Evolutionary conservation across 345 rosid genomes (phyloP).

Genomic region (Linum lewisii): DNA sequence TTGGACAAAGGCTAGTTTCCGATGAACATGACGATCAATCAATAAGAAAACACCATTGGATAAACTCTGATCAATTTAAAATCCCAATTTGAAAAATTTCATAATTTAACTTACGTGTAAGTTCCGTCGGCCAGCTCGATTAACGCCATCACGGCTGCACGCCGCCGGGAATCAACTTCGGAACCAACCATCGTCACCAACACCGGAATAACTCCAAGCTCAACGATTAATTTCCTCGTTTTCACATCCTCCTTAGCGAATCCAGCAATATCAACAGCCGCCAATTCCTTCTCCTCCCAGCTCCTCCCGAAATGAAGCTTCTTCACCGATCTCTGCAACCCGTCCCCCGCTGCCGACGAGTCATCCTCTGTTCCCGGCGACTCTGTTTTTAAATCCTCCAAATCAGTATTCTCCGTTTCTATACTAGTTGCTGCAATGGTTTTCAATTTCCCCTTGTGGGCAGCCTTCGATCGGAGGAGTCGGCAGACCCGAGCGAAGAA

Average conservation of each 20-base stretch:
- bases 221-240: slow-evolving; percentile 58
- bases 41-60: neutral
- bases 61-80: neutral
- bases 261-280: slow-evolving; percentile 52
- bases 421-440: neutral
- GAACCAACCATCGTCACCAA: slow-evolving; percentile 64
- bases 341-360: slow-evolving; percentile 15
- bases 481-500: slow-evolving; percentile 52
- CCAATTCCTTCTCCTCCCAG: slow-evolving; percentile 61
- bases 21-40: neutral
- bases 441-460: slow-evolving; percentile 21
- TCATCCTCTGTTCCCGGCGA: slow-evolving; percentile 13
- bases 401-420: neutral
- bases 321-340: slow-evolving; percentile 71
- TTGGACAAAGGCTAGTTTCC: neutral
- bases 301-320: slow-evolving; percentile 70
- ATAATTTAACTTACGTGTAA: slow-evolving; percentile 46
- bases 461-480: slow-evolving; percentile 44
- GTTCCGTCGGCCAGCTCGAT: slow-evolving; percentile 72
- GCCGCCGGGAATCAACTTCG: slow-evolving; percentile 32
- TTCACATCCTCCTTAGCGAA: slow-evolving; percentile 52
- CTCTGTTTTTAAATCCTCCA: neutral
- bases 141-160: slow-evolving; percentile 60
- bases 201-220: slow-evolving; percentile 73
- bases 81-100: neutral